Base-by-base conservation (phyloP, 73 alveolate genomes). In the Stentor coeruleus region DNA sequence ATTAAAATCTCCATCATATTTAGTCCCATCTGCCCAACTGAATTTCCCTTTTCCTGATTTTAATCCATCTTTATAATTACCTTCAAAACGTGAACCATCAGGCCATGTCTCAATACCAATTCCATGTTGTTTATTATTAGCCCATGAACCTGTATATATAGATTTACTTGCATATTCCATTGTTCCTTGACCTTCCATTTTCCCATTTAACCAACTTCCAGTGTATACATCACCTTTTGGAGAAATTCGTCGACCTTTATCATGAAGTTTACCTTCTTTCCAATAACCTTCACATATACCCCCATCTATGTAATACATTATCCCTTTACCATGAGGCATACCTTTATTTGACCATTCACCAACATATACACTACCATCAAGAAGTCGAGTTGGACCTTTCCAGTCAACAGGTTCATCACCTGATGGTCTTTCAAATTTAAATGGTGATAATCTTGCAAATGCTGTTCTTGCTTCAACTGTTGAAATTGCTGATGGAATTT, bases 191-290 rank as follows among this genome's bases (percentile, higher is more conserved):
- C 97, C 97, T 38, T 92, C 85, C 36, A 88, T 91, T 84, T 87
- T 87, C 82, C 90, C 95, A 83, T 92, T 94, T 75, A 82, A 84
- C 93, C 93, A 92, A 26, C 90, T 93, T 3, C 97, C 97, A 60
- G 86, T 94, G 81, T 92, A 92, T 14, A 87, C 77, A 74, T 90
- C 96, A 3, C 97, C 97, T 59, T 84, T 90, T 6, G 93, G 88
- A 39, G 86, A 92, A 74, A 90, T 88, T 66, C 86, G 82, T 81
- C 91, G 89, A 30, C 97, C 97, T 59, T 74, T 89, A 49, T 92
- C 94, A 81, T 90, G 86, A 33, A 88, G 92, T 84, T 92, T 90
- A 74, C 91, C 85, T 41, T 81, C 77, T 49, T 82, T 76, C 94
- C 97, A 92, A 59, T 86, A 86, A 74, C 97, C 97, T 58, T 85